These are phyloP conservation scores for Quercus wislizeni DNA, from an alignment of 306 rosid species.

Conservation along the genomic window DNA sequence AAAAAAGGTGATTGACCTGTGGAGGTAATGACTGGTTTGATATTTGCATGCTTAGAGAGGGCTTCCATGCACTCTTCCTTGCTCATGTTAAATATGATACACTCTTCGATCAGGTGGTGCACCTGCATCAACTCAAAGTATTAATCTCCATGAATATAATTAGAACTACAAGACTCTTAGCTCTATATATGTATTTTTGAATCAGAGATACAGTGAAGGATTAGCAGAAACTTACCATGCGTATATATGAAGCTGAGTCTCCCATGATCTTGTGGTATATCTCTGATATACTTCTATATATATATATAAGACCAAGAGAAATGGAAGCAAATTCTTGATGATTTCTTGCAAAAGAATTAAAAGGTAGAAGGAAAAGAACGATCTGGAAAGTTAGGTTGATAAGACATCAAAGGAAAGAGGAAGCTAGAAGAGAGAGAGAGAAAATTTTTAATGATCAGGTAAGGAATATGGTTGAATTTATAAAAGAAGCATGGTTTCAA, in stretches of 20 bases:
- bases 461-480: constrained; percentile 26
- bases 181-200: background rate
- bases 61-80: constrained; percentile 97
- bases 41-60: constrained; percentile 84
- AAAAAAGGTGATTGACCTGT: constrained; percentile 46
- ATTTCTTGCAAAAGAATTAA: background rate
- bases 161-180: no score
- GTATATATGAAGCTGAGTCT: constrained; percentile 80
- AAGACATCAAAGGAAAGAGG: background rate
- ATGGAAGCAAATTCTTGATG: background rate
- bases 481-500: background rate
- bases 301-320: background rate
- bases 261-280: constrained; percentile 38
- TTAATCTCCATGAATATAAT: background rate
- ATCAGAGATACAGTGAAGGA: background rate
- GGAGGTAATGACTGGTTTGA: constrained; percentile 82
- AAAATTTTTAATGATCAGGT: background rate
- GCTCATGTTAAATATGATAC: constrained; percentile 84
- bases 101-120: constrained; percentile 90
- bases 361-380: background rate
- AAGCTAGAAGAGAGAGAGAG: background rate
- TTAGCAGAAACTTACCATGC: constrained; percentile 49
- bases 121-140: constrained; percentile 37
- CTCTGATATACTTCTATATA: no score
- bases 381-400: constrained; percentile 1